These are phyloP conservation scores for Taphrina confusa DNA, from an alignment of 1,139 yeast genomes.

Conservation along the genomic window DNA sequence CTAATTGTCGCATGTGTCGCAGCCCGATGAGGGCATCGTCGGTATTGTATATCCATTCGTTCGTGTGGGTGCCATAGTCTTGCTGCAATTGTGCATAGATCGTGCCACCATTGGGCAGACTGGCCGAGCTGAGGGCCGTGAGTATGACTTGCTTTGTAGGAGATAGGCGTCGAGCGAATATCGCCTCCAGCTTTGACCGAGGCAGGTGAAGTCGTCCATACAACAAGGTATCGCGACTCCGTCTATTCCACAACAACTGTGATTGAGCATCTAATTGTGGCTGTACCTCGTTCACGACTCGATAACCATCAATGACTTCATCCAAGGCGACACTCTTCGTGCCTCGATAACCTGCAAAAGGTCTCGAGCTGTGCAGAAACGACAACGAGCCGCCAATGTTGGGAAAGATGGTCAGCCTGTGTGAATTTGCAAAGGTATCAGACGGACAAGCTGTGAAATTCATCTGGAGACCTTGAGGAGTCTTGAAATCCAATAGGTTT, in stretches of 20 bases:
- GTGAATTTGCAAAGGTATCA: conserved; percentile 69
- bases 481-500: conserved; percentile 65
- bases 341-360: conserved; percentile 59
- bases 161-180: conserved; percentile 69
- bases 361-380: conserved; percentile 70
- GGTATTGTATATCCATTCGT: conserved; percentile 82
- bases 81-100: conserved; percentile 69
- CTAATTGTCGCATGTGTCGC: conserved; percentile 72
- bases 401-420: conserved; percentile 68
- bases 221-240: conserved; percentile 49
- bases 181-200: conserved; percentile 81
- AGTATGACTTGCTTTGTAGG: conserved; percentile 64
- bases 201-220: conserved; percentile 92
- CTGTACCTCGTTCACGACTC: conserved; percentile 50
- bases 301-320: conserved; percentile 25
- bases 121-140: conserved; percentile 74
- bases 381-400: conserved; percentile 80
- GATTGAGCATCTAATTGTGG: conserved; percentile 40
- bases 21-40: conserved; percentile 86
- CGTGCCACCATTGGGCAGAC: conserved; percentile 57
- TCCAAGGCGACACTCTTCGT: conserved; percentile 50
- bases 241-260: conserved; percentile 46
- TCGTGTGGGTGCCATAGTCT: conserved; percentile 63
- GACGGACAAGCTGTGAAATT: conserved; percentile 74
- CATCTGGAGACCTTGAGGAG: conserved; percentile 69